Percentiles rank a stretch among this genome's conserved stretches.
These are phyloP conservation scores for Cyclostephanos invisitatus DNA, from an alignment of 108 stramenopile species.

Conservation along the genomic window DNA sequence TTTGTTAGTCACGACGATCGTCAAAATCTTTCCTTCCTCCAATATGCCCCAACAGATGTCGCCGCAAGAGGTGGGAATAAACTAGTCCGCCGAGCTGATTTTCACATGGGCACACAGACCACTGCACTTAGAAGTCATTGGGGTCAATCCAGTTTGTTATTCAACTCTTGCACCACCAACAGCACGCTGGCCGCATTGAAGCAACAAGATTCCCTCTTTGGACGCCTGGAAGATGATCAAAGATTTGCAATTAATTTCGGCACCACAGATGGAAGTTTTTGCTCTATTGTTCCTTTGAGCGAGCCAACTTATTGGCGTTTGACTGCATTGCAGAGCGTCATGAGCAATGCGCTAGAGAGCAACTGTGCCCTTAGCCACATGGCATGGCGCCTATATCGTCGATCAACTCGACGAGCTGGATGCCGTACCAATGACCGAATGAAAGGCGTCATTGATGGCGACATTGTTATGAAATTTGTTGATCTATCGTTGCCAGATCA, in stretches of 20 bases:
- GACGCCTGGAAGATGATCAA: constrained; percentile 81
- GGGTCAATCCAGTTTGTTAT: constrained; percentile 74
- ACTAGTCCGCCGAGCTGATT: constrained; percentile 90
- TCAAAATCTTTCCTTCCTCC: constrained; percentile 87
- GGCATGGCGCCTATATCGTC: constrained; percentile 81
- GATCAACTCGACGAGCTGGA: constrained; percentile 76
- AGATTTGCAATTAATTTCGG: constrained; percentile 85
- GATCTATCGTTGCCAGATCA: constrained; percentile 81
- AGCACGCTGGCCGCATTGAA: constrained; percentile 81
- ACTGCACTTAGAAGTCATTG: constrained; percentile 68
- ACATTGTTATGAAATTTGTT: constrained; percentile 77
- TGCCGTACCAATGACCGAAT: constrained; percentile 79
- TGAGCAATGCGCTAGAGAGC: constrained; percentile 88
- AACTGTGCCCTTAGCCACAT: constrained; percentile 82
- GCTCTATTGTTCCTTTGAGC: constrained; percentile 76
- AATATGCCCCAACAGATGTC: constrained; percentile 89
- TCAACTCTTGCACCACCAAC: constrained; percentile 71
- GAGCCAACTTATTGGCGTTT: constrained; percentile 89
- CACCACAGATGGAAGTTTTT: constrained; percentile 87
- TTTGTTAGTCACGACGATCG: constrained; percentile 91
- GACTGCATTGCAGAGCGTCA: constrained; percentile 88
- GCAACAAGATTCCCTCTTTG: constrained; percentile 81
- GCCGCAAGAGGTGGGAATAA: constrained; percentile 91
- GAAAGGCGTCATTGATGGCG: constrained; percentile 93
- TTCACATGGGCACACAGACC: constrained; percentile 86